Evolutionary conservation across 2,329 filamentous ascomycete genomes (phyloP).

Genomic region (Nectriaceae sp.): DNA sequence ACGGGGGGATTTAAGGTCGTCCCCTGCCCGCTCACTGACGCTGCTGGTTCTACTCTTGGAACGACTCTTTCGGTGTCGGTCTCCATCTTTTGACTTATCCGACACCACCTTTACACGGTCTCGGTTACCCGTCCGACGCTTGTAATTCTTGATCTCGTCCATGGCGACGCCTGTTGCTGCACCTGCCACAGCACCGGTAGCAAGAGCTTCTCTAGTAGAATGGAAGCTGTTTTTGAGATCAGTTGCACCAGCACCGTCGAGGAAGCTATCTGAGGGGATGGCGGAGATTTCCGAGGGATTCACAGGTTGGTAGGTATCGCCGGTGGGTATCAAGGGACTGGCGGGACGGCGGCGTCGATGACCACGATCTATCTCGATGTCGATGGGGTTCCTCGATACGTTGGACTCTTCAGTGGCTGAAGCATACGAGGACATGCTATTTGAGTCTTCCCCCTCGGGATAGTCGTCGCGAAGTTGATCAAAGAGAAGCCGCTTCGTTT

Average conservation of each 20-base stretch:
- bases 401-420: conserved; percentile 81
- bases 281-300: conserved; percentile 84
- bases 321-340: conserved; percentile 66
- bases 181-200: conserved; percentile 37
- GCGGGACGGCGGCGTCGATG: conserved; percentile 61
- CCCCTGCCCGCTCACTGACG: conserved; percentile 47
- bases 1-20: conserved; percentile 48
- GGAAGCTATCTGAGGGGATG: conserved; percentile 63
- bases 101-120: conserved; percentile 42
- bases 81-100: conserved; percentile 48
- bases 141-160: conserved; percentile 47
- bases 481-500: conserved; percentile 55
- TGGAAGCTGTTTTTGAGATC: conserved; percentile 44
- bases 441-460: conserved; percentile 60
- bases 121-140: conserved; percentile 44
- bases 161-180: conserved; percentile 40
- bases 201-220: conserved; percentile 39
- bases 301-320: conserved; percentile 62
- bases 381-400: conserved; percentile 74
- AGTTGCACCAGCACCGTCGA: conserved; percentile 56
- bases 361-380: conserved; percentile 80
- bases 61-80: conserved; percentile 48
- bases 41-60: conserved; percentile 54
- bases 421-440: conserved; percentile 72
- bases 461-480: conserved; percentile 42